Percentiles rank a stretch among this genome's conserved stretches.
Evolutionary conservation across 2,329 filamentous ascomycete genomes (phyloP).

Genomic region (Phyllosticta ampelicida): DNA sequence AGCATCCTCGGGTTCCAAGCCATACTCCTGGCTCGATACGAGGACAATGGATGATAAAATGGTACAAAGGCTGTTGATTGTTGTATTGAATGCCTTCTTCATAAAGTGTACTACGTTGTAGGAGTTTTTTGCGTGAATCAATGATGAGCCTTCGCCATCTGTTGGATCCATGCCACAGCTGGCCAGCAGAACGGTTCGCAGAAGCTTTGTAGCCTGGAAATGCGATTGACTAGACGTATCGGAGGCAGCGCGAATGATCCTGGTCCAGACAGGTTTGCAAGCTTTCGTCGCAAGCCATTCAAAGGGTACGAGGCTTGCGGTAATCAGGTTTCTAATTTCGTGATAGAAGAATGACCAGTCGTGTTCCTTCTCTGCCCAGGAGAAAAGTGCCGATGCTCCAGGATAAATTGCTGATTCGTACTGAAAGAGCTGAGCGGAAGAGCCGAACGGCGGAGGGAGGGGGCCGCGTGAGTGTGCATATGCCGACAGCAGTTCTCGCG

Average conservation of each 20-base stretch:
- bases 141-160: slow-evolving; percentile 13
- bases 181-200: slow-evolving; percentile 20
- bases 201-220: slow-evolving; percentile 19
- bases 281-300: slow-evolving; percentile 29
- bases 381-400: slow-evolving; percentile 15
- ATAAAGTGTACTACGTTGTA: slow-evolving; percentile 20
- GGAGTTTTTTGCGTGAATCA: slow-evolving; percentile 14
- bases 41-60: slow-evolving; percentile 11
- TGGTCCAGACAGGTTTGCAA: slow-evolving; percentile 26
- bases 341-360: slow-evolving; percentile 25
- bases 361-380: slow-evolving; percentile 20
- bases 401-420: slow-evolving; percentile 18
- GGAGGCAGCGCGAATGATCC: slow-evolving; percentile 22
- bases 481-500: slow-evolving; percentile 22
- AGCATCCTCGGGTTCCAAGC: background rate
- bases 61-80: background rate
- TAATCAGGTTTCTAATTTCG: slow-evolving; percentile 24
- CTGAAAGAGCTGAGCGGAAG: slow-evolving; percentile 20
- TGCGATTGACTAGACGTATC: slow-evolving; percentile 19
- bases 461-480: slow-evolving; percentile 13
- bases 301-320: slow-evolving; percentile 23
- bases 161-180: slow-evolving; percentile 21
- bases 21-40: slow-evolving; percentile 15
- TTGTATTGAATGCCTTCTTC: slow-evolving; percentile 18
- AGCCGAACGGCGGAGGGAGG: background rate